Percentiles rank a stretch among this genome's conserved stretches.
These are phyloP conservation scores for Tolypocladium album DNA, from an alignment of 2,329 filamentous ascomycete genomes.

Conservation along the genomic window DNA sequence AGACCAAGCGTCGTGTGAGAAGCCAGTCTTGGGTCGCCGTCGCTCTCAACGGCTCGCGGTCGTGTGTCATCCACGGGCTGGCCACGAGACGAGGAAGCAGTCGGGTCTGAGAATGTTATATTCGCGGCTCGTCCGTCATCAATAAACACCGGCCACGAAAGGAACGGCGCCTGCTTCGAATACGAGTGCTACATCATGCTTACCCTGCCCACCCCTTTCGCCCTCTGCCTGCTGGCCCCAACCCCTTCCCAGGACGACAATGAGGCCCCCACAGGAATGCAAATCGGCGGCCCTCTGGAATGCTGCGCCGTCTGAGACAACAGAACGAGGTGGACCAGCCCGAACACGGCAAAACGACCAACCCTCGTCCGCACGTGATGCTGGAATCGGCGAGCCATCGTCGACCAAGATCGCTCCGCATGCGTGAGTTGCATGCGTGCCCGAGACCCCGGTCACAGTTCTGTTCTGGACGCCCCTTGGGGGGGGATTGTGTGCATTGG, in stretches of 20 bases:
- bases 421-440: slow-evolving; percentile 5
- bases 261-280: slow-evolving; percentile 18
- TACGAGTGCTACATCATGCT: neutral
- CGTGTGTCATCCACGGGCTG: neutral
- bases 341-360: slow-evolving; percentile 14
- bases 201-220: neutral
- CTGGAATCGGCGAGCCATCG: slow-evolving; percentile 4
- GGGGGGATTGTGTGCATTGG: slow-evolving; percentile 1
- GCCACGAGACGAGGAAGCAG: neutral
- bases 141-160: neutral
- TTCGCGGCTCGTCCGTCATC: neutral
- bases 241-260: slow-evolving; percentile 23
- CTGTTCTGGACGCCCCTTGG: neutral
- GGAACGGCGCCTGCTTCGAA: neutral
- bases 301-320: slow-evolving; percentile 24
- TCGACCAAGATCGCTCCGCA: slow-evolving; percentile 6
- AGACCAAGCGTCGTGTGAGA: neutral
- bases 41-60: neutral
- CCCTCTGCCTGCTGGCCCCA: slow-evolving; percentile 7
- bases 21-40: neutral
- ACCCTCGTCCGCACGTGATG: slow-evolving; percentile 14
- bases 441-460: slow-evolving; percentile 1
- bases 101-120: neutral
- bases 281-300: slow-evolving; percentile 18
- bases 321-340: slow-evolving; percentile 15